Percentiles rank a stretch among this genome's conserved stretches.
Evolutionary conservation across 257 asterid species (phyloP).

Genomic region (Petrea volubilis): DNA sequence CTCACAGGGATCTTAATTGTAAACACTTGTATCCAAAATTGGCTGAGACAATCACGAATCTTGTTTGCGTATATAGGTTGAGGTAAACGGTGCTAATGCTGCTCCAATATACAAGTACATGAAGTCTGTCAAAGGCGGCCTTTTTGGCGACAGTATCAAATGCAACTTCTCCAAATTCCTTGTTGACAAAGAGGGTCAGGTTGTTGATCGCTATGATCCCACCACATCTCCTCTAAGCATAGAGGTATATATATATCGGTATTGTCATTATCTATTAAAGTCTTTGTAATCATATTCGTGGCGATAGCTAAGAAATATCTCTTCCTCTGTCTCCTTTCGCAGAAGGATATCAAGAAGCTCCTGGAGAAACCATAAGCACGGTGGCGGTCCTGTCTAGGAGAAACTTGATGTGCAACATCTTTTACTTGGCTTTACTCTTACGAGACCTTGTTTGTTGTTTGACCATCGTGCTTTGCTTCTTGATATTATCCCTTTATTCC

Average conservation of each 20-base stretch:
- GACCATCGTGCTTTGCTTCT: no score
- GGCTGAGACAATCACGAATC: background rate
- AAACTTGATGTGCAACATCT: no score
- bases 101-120: constrained; percentile 79
- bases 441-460: no score
- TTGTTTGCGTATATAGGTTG: constrained; percentile 46
- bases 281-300: no score
- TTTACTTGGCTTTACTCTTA: no score
- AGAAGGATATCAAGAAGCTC: constrained; percentile 92
- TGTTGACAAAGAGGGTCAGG: constrained; percentile 71
- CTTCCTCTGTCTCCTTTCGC: constrained; percentile 32
- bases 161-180: constrained; percentile 94
- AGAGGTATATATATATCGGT: constrained; percentile 53
- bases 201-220: constrained; percentile 89
- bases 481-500: no score
- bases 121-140: constrained; percentile 73
- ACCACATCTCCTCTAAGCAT: constrained; percentile 88
- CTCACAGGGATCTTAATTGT: no score
- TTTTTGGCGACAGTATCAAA: constrained; percentile 71
- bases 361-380: constrained; percentile 45
- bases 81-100: constrained; percentile 70
- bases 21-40: no score
- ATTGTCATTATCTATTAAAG: background rate
- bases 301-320: no score
- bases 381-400: no score